These are phyloP conservation scores for Chrysosphaeria jannelii DNA, from an alignment of 2,329 filamentous ascomycete species.

Conservation along the genomic window DNA sequence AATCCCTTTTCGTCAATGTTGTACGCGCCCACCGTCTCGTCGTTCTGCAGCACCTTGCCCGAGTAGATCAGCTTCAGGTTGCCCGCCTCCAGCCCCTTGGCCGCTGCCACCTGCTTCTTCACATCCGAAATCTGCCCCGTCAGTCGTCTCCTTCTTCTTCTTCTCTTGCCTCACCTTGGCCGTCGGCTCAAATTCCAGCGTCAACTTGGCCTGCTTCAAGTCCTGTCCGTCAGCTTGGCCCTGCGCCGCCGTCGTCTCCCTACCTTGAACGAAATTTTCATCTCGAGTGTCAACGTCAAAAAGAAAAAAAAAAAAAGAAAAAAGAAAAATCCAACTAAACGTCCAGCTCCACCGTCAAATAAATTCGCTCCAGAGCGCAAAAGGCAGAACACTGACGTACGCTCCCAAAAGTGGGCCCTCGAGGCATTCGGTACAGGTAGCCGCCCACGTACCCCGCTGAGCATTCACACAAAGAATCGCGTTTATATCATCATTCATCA, in stretches of 20 bases:
- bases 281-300: constrained; percentile 7
- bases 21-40: constrained; percentile 84
- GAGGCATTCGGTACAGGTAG: constrained; percentile 12
- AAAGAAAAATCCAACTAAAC: background rate
- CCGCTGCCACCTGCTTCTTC: constrained; percentile 72
- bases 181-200: constrained; percentile 74
- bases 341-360: background rate
- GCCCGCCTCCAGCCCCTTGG: constrained; percentile 83
- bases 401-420: no score
- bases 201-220: constrained; percentile 96
- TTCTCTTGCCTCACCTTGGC: constrained; percentile 38
- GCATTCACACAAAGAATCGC: no score
- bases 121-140: constrained; percentile 44
- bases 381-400: no score
- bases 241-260: constrained; percentile 1
- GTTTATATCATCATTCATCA: no score
- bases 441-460: constrained; percentile 17
- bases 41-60: constrained; percentile 95
- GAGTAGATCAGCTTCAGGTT: constrained; percentile 95
- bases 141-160: background rate
- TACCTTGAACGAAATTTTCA: constrained; percentile 42
- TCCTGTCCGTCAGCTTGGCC: constrained; percentile 29
- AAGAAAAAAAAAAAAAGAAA: background rate
- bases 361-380: background rate
- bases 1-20: constrained; percentile 99